Evolutionary conservation across 2,329 filamentous ascomycete genomes (phyloP).

Genomic region (Fusarium goolgardi): DNA sequence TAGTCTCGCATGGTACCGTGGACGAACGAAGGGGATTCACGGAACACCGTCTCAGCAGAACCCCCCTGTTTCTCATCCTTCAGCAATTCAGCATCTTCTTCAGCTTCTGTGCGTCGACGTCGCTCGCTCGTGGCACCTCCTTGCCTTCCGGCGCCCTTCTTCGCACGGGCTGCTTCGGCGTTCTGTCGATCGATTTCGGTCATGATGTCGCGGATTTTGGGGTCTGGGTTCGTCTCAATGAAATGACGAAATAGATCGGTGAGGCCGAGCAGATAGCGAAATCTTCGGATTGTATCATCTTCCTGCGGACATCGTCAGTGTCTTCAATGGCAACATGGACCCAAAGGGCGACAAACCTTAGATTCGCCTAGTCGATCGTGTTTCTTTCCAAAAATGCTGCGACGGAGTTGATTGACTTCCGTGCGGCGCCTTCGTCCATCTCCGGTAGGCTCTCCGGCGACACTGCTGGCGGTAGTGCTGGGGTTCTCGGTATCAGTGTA

Average conservation of each 20-base stretch:
- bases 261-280: constrained; percentile 92
- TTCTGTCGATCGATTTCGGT: constrained; percentile 95
- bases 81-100: constrained; percentile 90
- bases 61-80: constrained; percentile 91
- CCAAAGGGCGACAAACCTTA: constrained; percentile 69
- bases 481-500: constrained; percentile 75
- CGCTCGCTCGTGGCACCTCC: constrained; percentile 84
- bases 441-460: constrained; percentile 76
- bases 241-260: constrained; percentile 99
- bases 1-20: constrained; percentile 95
- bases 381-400: constrained; percentile 94
- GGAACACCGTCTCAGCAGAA: constrained; percentile 88
- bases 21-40: constrained; percentile 92
- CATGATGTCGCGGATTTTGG: constrained; percentile 93
- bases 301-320: constrained; percentile 66
- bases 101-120: constrained; percentile 90
- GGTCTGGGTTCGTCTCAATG: constrained; percentile 96
- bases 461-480: constrained; percentile 82
- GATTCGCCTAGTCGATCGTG: constrained; percentile 91
- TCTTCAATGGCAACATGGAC: constrained; percentile 12
- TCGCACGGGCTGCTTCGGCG: constrained; percentile 74
- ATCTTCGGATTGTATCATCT: constrained; percentile 93
- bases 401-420: constrained; percentile 88
- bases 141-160: constrained; percentile 81
- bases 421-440: constrained; percentile 89